Conservation (phyloP, 768 basidiomycete species). For the Clathrus columnatus region DNA sequence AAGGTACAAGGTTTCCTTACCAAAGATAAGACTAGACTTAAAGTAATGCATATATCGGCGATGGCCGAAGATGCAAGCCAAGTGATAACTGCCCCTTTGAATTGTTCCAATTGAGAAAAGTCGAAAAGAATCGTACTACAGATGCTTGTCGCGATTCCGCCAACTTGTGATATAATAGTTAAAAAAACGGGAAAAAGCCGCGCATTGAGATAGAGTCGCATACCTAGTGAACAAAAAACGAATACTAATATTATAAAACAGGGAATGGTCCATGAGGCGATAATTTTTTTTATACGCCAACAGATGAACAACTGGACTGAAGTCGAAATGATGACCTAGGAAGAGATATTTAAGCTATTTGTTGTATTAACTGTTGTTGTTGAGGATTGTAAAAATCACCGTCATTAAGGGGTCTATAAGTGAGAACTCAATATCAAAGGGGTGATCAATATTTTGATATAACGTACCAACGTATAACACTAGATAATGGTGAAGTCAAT, state of each 20-base stretch:
- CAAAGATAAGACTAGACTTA: slow-evolving; percentile 32
- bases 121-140: slow-evolving; percentile 24
- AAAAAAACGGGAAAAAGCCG: background rate
- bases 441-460: slow-evolving; percentile 15
- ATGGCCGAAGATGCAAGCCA: slow-evolving; percentile 40
- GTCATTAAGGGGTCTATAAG: slow-evolving; percentile 21
- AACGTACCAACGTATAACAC: slow-evolving; percentile 16
- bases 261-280: slow-evolving; percentile 12
- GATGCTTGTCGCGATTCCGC: slow-evolving; percentile 28
- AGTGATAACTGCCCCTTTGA: slow-evolving; percentile 26
- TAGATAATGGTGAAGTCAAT: slow-evolving; percentile 1
- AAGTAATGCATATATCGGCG: slow-evolving; percentile 41
- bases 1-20: slow-evolving; percentile 18
- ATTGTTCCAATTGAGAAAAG: slow-evolving; percentile 26
- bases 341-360: slow-evolving; percentile 8
- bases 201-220: background rate
- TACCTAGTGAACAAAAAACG: slow-evolving; percentile 11
- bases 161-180: slow-evolving; percentile 18
- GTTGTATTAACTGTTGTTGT: slow-evolving; percentile 4
- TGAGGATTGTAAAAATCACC: slow-evolving; percentile 16
- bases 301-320: slow-evolving; percentile 19
- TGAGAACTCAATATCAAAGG: slow-evolving; percentile 18
- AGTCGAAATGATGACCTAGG: slow-evolving; percentile 17
- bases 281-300: slow-evolving; percentile 18
- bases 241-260: slow-evolving; percentile 12